Evolutionary conservation across 2,329 filamentous ascomycete genomes (phyloP).

Genomic region (Botrytis paeoniae): DNA sequence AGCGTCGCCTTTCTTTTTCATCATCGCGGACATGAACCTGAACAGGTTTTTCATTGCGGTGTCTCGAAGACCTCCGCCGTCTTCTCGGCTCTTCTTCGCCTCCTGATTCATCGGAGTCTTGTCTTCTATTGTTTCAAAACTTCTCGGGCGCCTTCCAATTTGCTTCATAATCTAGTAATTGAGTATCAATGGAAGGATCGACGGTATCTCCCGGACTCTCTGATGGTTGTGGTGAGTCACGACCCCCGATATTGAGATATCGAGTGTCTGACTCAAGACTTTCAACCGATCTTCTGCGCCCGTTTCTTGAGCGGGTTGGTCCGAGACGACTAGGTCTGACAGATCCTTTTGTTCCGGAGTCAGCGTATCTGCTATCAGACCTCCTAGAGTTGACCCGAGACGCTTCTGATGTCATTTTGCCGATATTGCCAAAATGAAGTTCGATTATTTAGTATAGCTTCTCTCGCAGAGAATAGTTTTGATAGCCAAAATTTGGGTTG

Average conservation of each 20-base stretch:
- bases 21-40: rapidly evolving
- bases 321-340: neutral
- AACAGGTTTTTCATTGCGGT: neutral
- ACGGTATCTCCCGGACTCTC: too few species aligned
- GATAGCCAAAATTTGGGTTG: neutral
- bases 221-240: neutral
- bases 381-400: neutral
- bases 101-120: neutral
- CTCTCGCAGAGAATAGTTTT: neutral
- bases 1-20: too few species aligned
- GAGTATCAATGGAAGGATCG: neutral
- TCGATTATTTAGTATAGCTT: neutral
- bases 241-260: neutral
- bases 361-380: neutral
- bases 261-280: neutral
- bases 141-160: too few species aligned
- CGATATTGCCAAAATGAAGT: neutral
- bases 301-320: neutral
- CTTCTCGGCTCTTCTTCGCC: neutral
- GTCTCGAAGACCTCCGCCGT: too few species aligned
- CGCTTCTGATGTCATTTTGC: neutral
- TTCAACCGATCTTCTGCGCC: too few species aligned
- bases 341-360: too few species aligned
- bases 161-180: neutral
- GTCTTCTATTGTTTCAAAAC: neutral